Evolutionary conservation across 2,329 filamentous ascomycete species (phyloP), one percentile per base, ranked within the genome.

Genomic region (Harringtonia lauricola): DNA sequence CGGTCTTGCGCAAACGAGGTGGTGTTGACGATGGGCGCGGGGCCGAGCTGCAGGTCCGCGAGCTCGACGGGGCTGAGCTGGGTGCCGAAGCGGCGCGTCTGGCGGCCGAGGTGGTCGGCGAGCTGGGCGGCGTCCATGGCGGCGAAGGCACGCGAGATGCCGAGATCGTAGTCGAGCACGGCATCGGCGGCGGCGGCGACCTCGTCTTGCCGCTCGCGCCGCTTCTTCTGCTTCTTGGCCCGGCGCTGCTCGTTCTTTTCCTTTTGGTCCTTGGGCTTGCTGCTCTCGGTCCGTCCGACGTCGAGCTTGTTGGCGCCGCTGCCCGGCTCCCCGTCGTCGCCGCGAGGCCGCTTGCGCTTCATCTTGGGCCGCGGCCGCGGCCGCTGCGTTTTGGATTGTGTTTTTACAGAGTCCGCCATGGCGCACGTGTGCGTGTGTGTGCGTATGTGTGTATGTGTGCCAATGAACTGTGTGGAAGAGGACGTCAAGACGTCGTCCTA

Each of bases 1-100:
- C 89, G 74, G 28, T 76, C 65, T 70, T 82, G 40, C 17, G 28
- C 47, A 33, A 47, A 95, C 22, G 74, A 76, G 1, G 83, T 88
- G 3, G 86, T 90, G 61, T 96, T 87, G 47, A 74, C 67, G 56
- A 96, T 87, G 4, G 79, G 76, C 0, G 15, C 14, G 8, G 34
- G 39, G 52, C 86, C 79, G 42, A 96, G 71, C 44, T 84, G 81
- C 55, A 86, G 68, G 58, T 95, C 89, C 45, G 86, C 81, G 28
- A 94, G 67, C 64, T 98, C 92, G 34, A 96, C 75, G 1, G 79
- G 68, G 53, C 85, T 95, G 55, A 95, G 62, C 42, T 95, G 83
- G 24, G 76, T 78, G 43, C 87, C 85, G 56, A 90, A 94, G 21
- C 83, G 74, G 51, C 74, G 78, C 42, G 86, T 82, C 57, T 84